phyloP scores from a whole-genome alignment of 164 flowering plant species.

The Stephania japonica region DNA sequence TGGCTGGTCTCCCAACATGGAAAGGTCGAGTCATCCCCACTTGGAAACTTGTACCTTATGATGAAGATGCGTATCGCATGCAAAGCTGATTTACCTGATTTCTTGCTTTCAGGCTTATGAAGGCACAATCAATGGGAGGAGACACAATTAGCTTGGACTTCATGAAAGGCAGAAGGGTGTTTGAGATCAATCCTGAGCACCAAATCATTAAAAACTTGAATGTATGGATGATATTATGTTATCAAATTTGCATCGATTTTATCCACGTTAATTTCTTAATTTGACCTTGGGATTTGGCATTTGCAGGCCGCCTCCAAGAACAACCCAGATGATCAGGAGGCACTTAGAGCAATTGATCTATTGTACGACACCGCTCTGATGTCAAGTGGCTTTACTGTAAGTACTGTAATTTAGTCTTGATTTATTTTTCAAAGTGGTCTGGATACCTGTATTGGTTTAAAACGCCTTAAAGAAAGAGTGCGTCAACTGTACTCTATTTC shows the following conservation, averaged over 20 bases:
- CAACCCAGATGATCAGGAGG: slow-evolving; percentile 56
- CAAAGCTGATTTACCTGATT: neutral
- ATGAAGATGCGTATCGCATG: neutral
- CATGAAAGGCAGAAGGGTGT: slow-evolving; percentile 80
- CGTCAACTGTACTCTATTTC: no score
- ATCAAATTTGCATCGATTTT: neutral
- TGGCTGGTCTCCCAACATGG: slow-evolving; percentile 99
- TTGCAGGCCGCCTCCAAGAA: slow-evolving; percentile 58
- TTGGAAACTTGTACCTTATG: neutral
- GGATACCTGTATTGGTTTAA: no score
- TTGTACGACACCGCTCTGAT: slow-evolving; percentile 65
- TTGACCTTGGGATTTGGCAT: neutral
- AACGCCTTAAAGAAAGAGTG: no score
- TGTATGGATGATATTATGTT: slow-evolving; percentile 26
- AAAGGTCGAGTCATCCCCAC: slow-evolving; percentile 40
- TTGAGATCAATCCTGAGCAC: slow-evolving; percentile 85
- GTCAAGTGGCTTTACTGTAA: slow-evolving; percentile 82
- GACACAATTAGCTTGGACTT: slow-evolving; percentile 61
- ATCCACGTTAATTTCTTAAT: neutral
- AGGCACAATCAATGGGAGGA: slow-evolving; percentile 68
- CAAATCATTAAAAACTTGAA: slow-evolving; percentile 54
- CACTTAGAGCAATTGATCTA: slow-evolving; percentile 65
- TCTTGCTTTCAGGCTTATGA: slow-evolving; percentile 59
- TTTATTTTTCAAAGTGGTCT: no score
- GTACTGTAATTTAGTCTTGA: slow-evolving; percentile 15